Percentiles rank a stretch among this genome's conserved stretches.
Conservation (phyloP, 306 rosid species). For the Cucumis melo region DNA sequence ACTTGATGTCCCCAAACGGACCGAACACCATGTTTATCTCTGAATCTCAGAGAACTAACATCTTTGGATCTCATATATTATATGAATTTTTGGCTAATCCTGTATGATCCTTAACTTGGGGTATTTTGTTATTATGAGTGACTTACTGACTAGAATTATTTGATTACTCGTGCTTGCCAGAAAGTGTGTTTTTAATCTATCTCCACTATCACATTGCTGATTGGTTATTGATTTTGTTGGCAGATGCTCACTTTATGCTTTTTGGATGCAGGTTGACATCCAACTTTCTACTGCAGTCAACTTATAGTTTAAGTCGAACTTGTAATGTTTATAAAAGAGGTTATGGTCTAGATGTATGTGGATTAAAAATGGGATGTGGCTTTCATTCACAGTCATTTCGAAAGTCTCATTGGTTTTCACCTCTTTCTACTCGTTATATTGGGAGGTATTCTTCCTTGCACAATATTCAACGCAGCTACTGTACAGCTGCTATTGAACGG, state of each 20-base stretch:
- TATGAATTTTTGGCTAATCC: not conserved
- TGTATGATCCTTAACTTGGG: not conserved
- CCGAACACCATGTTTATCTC: not conserved
- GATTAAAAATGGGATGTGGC: slow-evolving; percentile 20
- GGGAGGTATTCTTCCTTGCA: slow-evolving; percentile 25
- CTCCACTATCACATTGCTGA: not conserved
- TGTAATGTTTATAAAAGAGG: not conserved
- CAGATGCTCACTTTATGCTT: not conserved
- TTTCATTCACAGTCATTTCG: slow-evolving; percentile 22
- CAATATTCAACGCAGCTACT: slow-evolving; percentile 31
- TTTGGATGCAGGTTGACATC: not conserved
- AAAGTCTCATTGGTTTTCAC: slow-evolving; percentile 19
- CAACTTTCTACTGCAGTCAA: not conserved
- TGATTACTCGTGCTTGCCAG: not conserved
- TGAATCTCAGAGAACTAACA: not conserved
- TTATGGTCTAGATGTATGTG: slow-evolving; percentile 11
- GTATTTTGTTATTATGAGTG: not conserved
- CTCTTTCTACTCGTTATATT: slow-evolving; percentile 24
- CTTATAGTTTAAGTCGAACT: not conserved
- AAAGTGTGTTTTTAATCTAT: not conserved
- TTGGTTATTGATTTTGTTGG: not conserved
- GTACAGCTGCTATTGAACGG: slow-evolving; percentile 35
- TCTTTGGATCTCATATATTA: not conserved
- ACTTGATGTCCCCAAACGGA: too few relatives aligned
- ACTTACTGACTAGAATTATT: not conserved